A percentile compares a stretch with the other conserved stretches of the same genome.
Evolutionary conservation across 768 basidiomycete genomes (phyloP).

Genomic region (Tricholoma furcatifolium): DNA sequence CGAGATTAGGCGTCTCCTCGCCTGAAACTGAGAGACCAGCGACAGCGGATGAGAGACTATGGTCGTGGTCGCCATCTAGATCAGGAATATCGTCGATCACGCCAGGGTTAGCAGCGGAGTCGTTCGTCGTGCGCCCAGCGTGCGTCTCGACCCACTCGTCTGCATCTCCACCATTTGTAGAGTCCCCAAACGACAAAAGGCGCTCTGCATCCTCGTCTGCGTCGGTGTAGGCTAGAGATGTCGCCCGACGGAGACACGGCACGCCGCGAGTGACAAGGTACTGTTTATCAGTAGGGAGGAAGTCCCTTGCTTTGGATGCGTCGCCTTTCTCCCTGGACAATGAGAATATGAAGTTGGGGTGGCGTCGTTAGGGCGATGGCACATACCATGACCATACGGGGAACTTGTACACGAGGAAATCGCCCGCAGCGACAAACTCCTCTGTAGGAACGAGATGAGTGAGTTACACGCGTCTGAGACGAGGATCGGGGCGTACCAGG

Average conservation of each 20-base stretch:
- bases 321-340: constrained; percentile 90
- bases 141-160: constrained; percentile 99
- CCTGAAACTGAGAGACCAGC: constrained; percentile 44
- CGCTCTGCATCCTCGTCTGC: constrained; percentile 97
- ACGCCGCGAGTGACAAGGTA: constrained; percentile 95
- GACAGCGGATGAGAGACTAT: constrained; percentile 43
- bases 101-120: constrained; percentile 57
- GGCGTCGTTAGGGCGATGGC: not conserved
- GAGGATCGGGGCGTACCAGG: constrained; percentile 58
- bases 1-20: constrained; percentile 83
- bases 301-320: constrained; percentile 80
- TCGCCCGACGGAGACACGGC: constrained; percentile 93
- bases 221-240: constrained; percentile 89
- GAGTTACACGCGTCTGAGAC: constrained; percentile 15
- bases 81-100: constrained; percentile 87
- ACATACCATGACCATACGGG: constrained; percentile 95
- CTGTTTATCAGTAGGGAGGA: constrained; percentile 94
- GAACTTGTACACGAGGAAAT: constrained; percentile 97
- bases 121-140: constrained; percentile 64
- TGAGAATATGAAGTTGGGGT: constrained; percentile 1
- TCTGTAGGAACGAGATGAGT: constrained; percentile 44
- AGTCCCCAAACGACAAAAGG: constrained; percentile 78
- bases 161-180: constrained; percentile 50
- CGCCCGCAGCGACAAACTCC: constrained; percentile 98
- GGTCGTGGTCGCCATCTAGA: constrained; percentile 53